phyloP scores from a whole-genome alignment of 148 eudicot species.

The Rhododendron simsii region DNA sequence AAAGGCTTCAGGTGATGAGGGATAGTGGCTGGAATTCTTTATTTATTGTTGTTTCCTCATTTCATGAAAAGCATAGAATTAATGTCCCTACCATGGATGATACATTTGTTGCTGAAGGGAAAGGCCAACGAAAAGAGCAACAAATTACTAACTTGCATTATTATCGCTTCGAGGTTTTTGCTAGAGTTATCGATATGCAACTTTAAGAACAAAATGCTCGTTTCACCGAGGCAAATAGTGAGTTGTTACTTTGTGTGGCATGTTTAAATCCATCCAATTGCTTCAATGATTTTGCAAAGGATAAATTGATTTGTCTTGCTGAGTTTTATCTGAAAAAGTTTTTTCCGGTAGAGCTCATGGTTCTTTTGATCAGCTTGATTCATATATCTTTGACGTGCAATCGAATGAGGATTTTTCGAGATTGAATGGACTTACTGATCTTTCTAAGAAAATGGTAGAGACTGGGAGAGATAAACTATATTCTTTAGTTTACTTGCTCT shows the following conservation, averaged over 20 bases:
- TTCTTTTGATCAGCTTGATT: too few species aligned
- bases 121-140: neutral
- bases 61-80: too few species aligned
- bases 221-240: neutral
- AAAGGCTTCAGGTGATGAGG: too few species aligned
- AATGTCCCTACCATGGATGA: neutral
- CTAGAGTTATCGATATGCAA: neutral
- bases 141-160: neutral
- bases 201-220: neutral
- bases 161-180: neutral
- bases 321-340: too few species aligned
- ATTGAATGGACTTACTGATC: too few species aligned
- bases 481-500: too few species aligned
- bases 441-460: too few species aligned
- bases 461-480: too few species aligned
- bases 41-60: too few species aligned
- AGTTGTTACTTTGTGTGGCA: neutral
- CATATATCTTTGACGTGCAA: too few species aligned
- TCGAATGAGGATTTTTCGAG: too few species aligned
- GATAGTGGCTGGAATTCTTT: neutral
- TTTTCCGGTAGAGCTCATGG: too few species aligned
- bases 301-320: neutral
- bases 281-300: neutral
- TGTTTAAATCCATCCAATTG: neutral
- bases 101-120: neutral